phyloP scores from a whole-genome alignment of 2,329 filamentous ascomycete genomes.

The Epichloe sylvatica region DNA sequence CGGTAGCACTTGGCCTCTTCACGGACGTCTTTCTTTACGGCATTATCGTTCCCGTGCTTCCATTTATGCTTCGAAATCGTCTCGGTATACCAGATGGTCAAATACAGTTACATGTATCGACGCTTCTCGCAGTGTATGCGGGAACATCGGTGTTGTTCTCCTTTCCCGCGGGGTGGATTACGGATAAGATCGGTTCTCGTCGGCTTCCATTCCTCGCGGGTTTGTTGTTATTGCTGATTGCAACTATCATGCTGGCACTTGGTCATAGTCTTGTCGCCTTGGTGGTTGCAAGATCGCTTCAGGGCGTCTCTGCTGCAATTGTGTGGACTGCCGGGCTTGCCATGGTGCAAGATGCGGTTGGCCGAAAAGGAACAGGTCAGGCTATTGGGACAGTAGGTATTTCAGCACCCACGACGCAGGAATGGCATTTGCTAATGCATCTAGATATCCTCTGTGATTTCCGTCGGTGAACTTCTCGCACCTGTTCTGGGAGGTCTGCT shows the following conservation, averaged over 20 bases:
- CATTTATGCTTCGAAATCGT: slow-evolving; percentile 5
- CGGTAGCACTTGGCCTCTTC: slow-evolving; percentile 5
- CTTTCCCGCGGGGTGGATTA: not conserved
- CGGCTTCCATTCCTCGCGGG: not conserved
- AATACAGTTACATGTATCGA: not conserved
- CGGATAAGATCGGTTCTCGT: not conserved
- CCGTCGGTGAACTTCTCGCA: not conserved
- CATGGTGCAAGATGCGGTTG: not conserved
- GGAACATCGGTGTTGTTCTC: not conserved
- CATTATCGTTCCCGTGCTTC: slow-evolving; percentile 6
- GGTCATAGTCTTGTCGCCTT: not conserved
- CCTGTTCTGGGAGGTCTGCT: not conserved
- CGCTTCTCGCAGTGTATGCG: not conserved
- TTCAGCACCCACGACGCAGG: not conserved
- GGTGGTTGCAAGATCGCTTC: not conserved
- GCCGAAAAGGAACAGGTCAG: not conserved
- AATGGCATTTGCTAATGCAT: not conserved
- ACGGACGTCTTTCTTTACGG: slow-evolving; percentile 6
- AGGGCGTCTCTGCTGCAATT: not conserved
- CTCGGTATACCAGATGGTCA: slow-evolving; percentile 1
- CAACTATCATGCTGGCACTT: not conserved
- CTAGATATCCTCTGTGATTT: not conserved
- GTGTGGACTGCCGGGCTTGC: not conserved
- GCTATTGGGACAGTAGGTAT: not conserved
- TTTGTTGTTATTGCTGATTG: not conserved